Evolutionary conservation across 495 filamentous ascomycete species (phyloP).

Genomic region (Aspergillus ostianus): DNA sequence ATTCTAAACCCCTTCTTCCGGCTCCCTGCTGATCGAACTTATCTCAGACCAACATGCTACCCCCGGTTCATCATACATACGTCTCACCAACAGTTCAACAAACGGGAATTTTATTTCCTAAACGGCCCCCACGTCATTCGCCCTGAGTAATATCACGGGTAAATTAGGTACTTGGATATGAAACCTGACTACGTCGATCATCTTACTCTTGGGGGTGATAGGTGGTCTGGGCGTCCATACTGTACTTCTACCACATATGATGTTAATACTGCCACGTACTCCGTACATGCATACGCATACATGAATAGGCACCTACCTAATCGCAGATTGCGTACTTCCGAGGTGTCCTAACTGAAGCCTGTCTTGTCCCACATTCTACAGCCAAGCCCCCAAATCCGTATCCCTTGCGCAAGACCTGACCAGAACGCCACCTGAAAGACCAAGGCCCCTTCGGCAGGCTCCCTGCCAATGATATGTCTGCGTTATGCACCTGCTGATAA

Average conservation of each 20-base stretch:
- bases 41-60: too few relatives aligned
- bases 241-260: too few relatives aligned
- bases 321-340: background rate
- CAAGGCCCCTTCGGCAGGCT: background rate
- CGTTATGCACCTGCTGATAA: background rate
- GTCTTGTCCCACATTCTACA: background rate
- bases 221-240: background rate
- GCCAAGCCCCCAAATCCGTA: background rate
- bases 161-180: background rate
- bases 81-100: background rate
- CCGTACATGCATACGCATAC: background rate
- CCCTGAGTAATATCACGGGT: background rate
- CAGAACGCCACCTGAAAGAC: background rate
- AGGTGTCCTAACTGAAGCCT: background rate
- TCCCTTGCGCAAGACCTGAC: background rate
- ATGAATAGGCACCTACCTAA: background rate
- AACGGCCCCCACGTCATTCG: background rate
- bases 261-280: background rate
- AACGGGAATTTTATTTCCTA: background rate
- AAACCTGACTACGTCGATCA: background rate
- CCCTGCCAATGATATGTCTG: background rate
- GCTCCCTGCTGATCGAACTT: too few relatives aligned
- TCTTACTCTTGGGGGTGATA: background rate
- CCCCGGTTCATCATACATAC: background rate
- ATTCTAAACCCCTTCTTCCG: too few relatives aligned